Base-by-base conservation (phyloP, 78 protist species). In the Polysphondylium violaceum region DNA sequence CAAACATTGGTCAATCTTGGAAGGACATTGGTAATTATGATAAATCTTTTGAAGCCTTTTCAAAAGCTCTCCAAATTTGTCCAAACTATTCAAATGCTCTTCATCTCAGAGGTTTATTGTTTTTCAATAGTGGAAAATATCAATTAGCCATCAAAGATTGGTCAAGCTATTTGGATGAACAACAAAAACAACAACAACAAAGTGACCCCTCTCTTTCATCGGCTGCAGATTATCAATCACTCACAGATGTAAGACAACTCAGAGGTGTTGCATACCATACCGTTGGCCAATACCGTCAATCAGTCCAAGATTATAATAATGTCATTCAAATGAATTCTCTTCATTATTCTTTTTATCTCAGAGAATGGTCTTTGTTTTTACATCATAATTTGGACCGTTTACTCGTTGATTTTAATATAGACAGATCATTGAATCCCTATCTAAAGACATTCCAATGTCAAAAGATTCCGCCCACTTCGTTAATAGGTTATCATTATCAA, bases 1-100 rank as follows among this genome's bases (percentile, higher is more conserved):
- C 78, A 23, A 92, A 92, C 17, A 41, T 92, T 44, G 90, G 93
- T 2, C 90, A 77, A 4, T 73, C 81, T 53, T 81, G 86, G 85
- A 68, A 53, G 21, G 95, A 92, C 33, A 2, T 71, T 2, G 95
- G 89, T 29, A 56, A 43, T n/a, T 92, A 44, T 21, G 33, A 92
- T 4, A 12, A 36, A 5, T 76, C 92, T 3, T 50, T 25, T 8
- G 53, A 17, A 3, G 14, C 83, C 31, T 92, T 92, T 33, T n/a
- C 35, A 0, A 50, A 53, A 7, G 95, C 90, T 29, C 29, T 92
- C 0, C 65, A 36, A 9, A 51, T 85, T 29, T 27, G 56, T 19
- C 95, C 95, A n/a, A 27, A 16, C 11, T 81, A 81, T 47, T 41
- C 65, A 8, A 74, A 85, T 35, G 95, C 81, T 1, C 59, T 73